phyloP scores from a whole-genome alignment of 2,329 filamentous ascomycete genomes.

The Neurospora sp. region DNA sequence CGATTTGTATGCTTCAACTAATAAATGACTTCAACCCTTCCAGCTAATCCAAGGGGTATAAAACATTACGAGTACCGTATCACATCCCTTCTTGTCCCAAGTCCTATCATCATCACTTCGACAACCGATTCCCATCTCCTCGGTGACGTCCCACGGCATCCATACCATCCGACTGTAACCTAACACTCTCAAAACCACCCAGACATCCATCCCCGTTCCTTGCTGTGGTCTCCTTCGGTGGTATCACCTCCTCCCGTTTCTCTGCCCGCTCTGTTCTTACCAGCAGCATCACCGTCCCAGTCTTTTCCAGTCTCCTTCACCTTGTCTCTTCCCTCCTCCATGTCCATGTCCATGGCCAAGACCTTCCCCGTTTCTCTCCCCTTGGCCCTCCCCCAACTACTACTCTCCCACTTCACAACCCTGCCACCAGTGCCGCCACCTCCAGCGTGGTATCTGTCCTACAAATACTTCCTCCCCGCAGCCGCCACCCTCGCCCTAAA shows the following conservation, averaged over 20 bases:
- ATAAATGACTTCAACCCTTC: neutral
- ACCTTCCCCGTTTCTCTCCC: neutral
- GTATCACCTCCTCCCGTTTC: neutral
- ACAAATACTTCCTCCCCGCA: constrained; percentile 88
- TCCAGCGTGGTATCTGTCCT: constrained; percentile 16
- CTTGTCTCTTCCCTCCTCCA: neutral
- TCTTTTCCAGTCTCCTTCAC: no score
- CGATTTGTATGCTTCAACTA: neutral
- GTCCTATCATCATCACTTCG: neutral
- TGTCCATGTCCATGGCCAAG: no score
- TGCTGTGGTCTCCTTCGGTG: neutral
- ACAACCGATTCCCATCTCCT: neutral
- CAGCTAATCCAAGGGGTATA: neutral
- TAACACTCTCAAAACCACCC: neutral
- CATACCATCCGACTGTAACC: neutral
- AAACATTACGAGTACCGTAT: neutral
- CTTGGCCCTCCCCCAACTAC: neutral
- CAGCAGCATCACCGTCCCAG: neutral
- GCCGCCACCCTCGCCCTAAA: constrained; percentile 75
- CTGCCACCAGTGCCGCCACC: no score
- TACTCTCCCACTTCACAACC: neutral
- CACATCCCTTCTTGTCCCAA: neutral
- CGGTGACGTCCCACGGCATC: neutral
- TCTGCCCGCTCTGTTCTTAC: neutral
- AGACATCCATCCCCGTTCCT: neutral